Evolutionary conservation across 2,329 filamentous ascomycete species (phyloP).

Genomic region (Pyrenochaeta sp.): DNA sequence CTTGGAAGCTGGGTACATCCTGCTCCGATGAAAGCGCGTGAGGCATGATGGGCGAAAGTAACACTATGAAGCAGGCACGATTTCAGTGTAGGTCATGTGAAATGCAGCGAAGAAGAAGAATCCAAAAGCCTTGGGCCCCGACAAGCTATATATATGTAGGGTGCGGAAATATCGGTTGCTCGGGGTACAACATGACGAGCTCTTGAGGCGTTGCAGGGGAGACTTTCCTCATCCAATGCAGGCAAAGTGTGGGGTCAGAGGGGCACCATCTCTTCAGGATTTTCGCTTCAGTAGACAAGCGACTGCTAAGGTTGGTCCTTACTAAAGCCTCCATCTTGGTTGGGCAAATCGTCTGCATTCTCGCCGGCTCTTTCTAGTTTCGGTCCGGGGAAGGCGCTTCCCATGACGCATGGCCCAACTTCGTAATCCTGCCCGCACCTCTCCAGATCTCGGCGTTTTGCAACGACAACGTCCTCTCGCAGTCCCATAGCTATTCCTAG

Average conservation of each 20-base stretch:
- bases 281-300: conserved; percentile 6
- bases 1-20: conserved; percentile 32
- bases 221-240: conserved; percentile 19
- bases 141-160: too few relatives aligned
- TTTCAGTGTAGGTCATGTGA: not conserved
- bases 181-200: conserved; percentile 8
- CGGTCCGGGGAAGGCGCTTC: conserved; percentile 1
- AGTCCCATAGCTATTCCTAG: conserved; percentile 1
- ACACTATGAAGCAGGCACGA: not conserved
- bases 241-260: conserved; percentile 27
- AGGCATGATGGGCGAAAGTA: conserved; percentile 33
- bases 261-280: conserved; percentile 14
- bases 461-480: conserved; percentile 2
- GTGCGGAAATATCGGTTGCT: not conserved
- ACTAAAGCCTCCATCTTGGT: conserved; percentile 28
- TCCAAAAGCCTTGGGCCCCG: too few relatives aligned
- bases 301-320: conserved; percentile 9
- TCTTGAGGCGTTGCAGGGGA: conserved; percentile 6
- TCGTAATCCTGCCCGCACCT: conserved; percentile 21
- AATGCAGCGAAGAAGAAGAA: not conserved
- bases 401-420: conserved; percentile 13
- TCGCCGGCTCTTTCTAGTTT: conserved; percentile 22
- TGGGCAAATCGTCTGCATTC: conserved; percentile 13
- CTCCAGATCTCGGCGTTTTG: not conserved
- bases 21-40: conserved; percentile 37